phyloP scores from a whole-genome alignment of 2,329 filamentous ascomycete species.

The Colletotrichum magnum region DNA sequence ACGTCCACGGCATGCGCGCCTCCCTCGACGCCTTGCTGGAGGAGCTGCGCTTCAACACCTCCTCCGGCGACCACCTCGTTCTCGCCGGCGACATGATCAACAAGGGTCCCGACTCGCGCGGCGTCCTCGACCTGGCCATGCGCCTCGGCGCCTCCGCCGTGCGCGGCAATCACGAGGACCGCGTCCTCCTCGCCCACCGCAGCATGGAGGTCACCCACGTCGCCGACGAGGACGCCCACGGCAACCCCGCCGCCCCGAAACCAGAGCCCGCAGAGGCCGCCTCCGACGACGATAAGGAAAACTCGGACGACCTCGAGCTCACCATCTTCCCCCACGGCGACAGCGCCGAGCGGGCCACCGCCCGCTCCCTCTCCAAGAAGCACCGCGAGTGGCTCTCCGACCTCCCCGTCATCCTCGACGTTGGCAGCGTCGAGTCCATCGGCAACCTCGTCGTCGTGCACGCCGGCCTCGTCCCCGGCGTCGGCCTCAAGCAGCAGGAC shows the following conservation, averaged over 20 bases:
- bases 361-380: slow-evolving; percentile 65
- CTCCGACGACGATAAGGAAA: slow-evolving; percentile 45
- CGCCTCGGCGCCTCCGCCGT: slow-evolving; percentile 83
- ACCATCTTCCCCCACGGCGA: slow-evolving; percentile 51
- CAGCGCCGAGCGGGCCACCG: slow-evolving; percentile 65
- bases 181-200: slow-evolving; percentile 77
- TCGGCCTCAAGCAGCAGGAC: slow-evolving; percentile 79
- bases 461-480: slow-evolving; percentile 84
- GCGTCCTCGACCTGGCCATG: slow-evolving; percentile 83
- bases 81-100: slow-evolving; percentile 85
- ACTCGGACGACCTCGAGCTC: slow-evolving; percentile 43
- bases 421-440: slow-evolving; percentile 71
- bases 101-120: slow-evolving; percentile 87
- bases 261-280: slow-evolving; percentile 32
- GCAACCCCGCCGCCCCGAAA: slow-evolving; percentile 40
- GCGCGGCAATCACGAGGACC: slow-evolving; percentile 94
- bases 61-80: slow-evolving; percentile 77
- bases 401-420: slow-evolving; percentile 83
- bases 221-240: slow-evolving; percentile 40
- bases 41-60: slow-evolving; percentile 72
- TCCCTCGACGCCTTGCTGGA: slow-evolving; percentile 77
- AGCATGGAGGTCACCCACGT: slow-evolving; percentile 51
- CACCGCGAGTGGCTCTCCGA: slow-evolving; percentile 79
- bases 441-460: slow-evolving; percentile 80
- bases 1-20: slow-evolving; percentile 89